Evolutionary conservation across 495 filamentous ascomycete species (phyloP).

Genomic region (Penicillium chermesinum): DNA sequence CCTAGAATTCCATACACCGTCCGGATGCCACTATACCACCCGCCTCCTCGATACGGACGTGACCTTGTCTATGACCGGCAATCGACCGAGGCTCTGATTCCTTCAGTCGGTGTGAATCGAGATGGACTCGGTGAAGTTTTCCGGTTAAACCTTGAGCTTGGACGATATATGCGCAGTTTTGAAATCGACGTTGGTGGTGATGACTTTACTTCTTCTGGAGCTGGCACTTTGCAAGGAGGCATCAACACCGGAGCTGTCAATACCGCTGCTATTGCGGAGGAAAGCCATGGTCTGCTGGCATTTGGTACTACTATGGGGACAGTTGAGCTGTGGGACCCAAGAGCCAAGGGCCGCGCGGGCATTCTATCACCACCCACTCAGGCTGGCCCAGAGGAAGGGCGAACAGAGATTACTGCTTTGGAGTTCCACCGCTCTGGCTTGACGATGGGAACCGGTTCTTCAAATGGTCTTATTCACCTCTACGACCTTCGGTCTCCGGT

Average conservation of each 20-base stretch:
- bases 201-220: slow-evolving; percentile 57
- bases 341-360: slow-evolving; percentile 76
- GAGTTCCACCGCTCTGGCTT: slow-evolving; percentile 83
- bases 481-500: slow-evolving; percentile 90
- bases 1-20: slow-evolving; percentile 90
- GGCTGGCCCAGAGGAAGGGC: slow-evolving; percentile 39
- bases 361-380: slow-evolving; percentile 53
- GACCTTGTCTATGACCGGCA: slow-evolving; percentile 81
- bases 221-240: slow-evolving; percentile 72
- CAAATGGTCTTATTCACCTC: slow-evolving; percentile 80
- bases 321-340: slow-evolving; percentile 92
- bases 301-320: slow-evolving; percentile 96
- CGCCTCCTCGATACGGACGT: slow-evolving; percentile 89
- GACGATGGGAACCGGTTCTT: slow-evolving; percentile 81
- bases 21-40: slow-evolving; percentile 80
- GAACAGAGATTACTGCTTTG: slow-evolving; percentile 77
- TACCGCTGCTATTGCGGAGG: slow-evolving; percentile 80
- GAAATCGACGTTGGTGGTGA: slow-evolving; percentile 84
- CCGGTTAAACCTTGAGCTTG: slow-evolving; percentile 82
- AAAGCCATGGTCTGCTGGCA: slow-evolving; percentile 83
- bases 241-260: slow-evolving; percentile 83
- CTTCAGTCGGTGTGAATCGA: slow-evolving; percentile 78
- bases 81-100: slow-evolving; percentile 81
- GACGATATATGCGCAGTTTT: slow-evolving; percentile 79
- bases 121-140: slow-evolving; percentile 89